Conservation (phyloP, 331 rosid genomes). For the Rosa hybrid region DNA sequence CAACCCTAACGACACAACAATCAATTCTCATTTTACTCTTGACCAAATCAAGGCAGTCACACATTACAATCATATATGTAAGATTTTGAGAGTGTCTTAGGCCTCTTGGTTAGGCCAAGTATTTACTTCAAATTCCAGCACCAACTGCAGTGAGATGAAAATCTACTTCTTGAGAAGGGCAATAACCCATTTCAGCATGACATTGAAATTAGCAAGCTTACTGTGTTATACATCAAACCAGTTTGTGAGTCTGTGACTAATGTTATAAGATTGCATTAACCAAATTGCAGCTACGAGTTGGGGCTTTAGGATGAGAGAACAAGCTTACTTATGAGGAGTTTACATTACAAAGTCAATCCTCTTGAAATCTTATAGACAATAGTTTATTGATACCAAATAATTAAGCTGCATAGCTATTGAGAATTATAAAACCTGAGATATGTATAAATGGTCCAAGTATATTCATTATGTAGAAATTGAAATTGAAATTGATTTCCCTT, state of each 20-base stretch:
- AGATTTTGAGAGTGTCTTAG: too few species aligned
- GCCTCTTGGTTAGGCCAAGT: too few species aligned
- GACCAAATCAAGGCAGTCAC: conserved; percentile 17
- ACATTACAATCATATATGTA: too few species aligned
- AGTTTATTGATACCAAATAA: too few species aligned
- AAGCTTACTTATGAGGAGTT: too few species aligned
- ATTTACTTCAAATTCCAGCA: neutral
- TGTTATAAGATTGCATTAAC: neutral
- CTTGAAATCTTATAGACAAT: neutral
- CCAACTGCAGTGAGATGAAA: neutral
- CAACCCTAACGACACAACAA: too few species aligned
- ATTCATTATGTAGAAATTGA: too few species aligned
- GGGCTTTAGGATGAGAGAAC: too few species aligned
- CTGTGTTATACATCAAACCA: neutral
- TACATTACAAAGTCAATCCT: neutral
- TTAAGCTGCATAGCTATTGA: too few species aligned
- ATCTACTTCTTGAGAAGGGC: neutral
- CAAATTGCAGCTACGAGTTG: too few species aligned
- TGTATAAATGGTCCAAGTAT: neutral
- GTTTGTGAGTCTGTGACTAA: neutral
- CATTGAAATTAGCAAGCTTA: neutral
- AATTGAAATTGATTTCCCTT: too few species aligned
- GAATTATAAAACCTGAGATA: neutral
- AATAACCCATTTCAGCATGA: neutral
- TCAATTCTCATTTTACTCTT: too few species aligned